phyloP scores from a whole-genome alignment of 2,329 filamentous ascomycete species.

The Trichoderma sp. region DNA sequence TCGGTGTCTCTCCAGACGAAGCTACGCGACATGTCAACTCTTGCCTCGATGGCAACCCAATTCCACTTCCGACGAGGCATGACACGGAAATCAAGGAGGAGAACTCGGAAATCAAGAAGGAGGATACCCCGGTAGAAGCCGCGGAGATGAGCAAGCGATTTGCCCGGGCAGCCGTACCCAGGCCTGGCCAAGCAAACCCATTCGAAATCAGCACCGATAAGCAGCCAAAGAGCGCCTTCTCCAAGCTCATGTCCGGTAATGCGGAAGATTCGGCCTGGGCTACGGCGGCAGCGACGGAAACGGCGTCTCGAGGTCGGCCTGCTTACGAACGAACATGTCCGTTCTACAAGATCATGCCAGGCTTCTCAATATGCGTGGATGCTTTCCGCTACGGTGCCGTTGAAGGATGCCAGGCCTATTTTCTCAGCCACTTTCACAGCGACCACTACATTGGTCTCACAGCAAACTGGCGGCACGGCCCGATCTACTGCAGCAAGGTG shows the following conservation, averaged over 20 bases:
- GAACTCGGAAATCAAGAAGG: neutral
- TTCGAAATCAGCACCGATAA: slow-evolving; percentile 57
- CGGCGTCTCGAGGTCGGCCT: slow-evolving; percentile 77
- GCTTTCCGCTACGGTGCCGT: slow-evolving; percentile 95
- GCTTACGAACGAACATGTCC: slow-evolving; percentile 90
- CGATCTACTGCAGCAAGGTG: slow-evolving; percentile 93
- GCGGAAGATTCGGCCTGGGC: slow-evolving; percentile 91
- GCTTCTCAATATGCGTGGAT: slow-evolving; percentile 90
- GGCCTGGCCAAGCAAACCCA: slow-evolving; percentile 79
- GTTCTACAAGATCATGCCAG: slow-evolving; percentile 97
- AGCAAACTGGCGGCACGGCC: slow-evolving; percentile 85
- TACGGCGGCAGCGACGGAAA: slow-evolving; percentile 77
- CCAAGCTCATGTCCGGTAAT: slow-evolving; percentile 88
- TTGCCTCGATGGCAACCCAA: slow-evolving; percentile 82
- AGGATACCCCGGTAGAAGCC: slow-evolving; percentile 40
- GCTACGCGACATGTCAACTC: slow-evolving; percentile 86
- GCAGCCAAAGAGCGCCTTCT: slow-evolving; percentile 72
- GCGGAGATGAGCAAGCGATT: slow-evolving; percentile 59
- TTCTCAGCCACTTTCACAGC: slow-evolving; percentile 96
- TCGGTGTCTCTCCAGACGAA: slow-evolving; percentile 63
- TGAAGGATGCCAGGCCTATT: slow-evolving; percentile 89
- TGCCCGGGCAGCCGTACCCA: slow-evolving; percentile 68
- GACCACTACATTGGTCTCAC: slow-evolving; percentile 95
- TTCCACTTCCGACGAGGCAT: slow-evolving; percentile 51
- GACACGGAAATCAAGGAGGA: slow-evolving; percentile 23